Percentiles rank a stretch among this genome's conserved stretches.
Evolutionary conservation across 257 asterid genomes (phyloP).

Genomic region (Solanum virginianum): DNA sequence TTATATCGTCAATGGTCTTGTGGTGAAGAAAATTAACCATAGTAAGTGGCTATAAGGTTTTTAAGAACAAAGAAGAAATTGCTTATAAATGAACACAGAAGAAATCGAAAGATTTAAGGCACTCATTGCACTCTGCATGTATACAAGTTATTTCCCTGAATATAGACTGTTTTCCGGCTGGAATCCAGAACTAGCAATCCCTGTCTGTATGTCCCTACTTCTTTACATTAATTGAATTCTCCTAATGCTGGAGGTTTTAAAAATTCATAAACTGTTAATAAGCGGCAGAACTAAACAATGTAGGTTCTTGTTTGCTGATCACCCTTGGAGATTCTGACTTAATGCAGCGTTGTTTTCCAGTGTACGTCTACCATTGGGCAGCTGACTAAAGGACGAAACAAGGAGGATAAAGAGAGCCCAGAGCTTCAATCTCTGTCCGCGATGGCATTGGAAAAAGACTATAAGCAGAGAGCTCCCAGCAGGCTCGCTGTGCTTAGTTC

Average conservation of each 20-base stretch:
- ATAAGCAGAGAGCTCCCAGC: conserved; percentile 54
- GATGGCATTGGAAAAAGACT: conserved; percentile 56
- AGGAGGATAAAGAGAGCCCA: conserved; percentile 70
- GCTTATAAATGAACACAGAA: neutral
- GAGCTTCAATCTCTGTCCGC: conserved; percentile 72
- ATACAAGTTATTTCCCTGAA: neutral
- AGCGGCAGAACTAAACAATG: too few species aligned
- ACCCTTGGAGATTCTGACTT: conserved; percentile 7
- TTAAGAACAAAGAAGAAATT: neutral
- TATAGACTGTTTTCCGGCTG: neutral
- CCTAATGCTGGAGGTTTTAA: neutral
- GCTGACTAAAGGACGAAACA: conserved; percentile 69
- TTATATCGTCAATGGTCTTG: neutral
- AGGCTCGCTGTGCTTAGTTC: conserved; percentile 42
- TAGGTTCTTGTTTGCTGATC: neutral
- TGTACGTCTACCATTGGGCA: conserved; percentile 70
- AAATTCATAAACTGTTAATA: neutral
- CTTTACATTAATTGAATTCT: neutral
- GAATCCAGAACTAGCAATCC: neutral
- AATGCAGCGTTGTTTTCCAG: conserved; percentile 17
- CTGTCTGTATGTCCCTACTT: neutral
- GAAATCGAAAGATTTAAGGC: neutral
- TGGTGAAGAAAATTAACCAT: neutral
- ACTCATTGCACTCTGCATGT: neutral
- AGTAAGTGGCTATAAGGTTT: neutral